Base-by-base conservation (phyloP, 2,329 filamentous ascomycete species). In the Zalaria obscura region DNA sequence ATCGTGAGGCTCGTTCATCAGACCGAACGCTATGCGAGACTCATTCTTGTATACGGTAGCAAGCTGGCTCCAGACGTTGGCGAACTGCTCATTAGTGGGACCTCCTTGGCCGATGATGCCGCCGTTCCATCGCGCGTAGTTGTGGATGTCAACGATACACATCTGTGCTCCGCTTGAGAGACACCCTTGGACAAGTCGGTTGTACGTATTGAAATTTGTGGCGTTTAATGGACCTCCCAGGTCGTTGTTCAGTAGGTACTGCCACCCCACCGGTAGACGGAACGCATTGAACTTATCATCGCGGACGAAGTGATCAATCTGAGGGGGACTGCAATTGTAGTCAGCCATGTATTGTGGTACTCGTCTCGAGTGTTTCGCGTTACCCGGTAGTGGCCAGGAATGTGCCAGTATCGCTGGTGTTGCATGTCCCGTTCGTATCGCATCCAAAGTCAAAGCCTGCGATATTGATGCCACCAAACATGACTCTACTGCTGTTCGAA, bases 61-160 rank as follows among this genome's bases (percentile, higher is more conserved):
- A 3, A 65, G 47, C 52, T 64, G 59, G 29, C 48, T 56, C 78
- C 78, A 83, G 4, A 82, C 58, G 35, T 59, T 61, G 3, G 67
- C 70, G 48, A 81, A 75, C 9, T 75, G 58, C 7, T 67, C 70
- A 52, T 80, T 68, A 0, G 67, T 68, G 25, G 75, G 77, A 18
- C 37, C 27, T 6, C 25, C 25, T 52, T 83, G 77, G 1, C 78
- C 78, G 43, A 83, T 70, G 48, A 82, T 75, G 3, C 59, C 58
- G 8, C 72, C 72, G 48, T 82, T 70, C 66, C 72, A 80, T 36
- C 77, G 52, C 3, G 51, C 55, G 38, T 55, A 53, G 45, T 54
- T 55, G 47, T 52, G 48, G 10, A 55, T 35, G 35, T 54, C 51
- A 40, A 53, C 45, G 44, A 58, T 56, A 38, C 56, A 58, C 40